These are phyloP conservation scores for Leccinum cinnamomeum DNA, from an alignment of 1,284 basidiomycete genomes.

Conservation along the genomic window DNA sequence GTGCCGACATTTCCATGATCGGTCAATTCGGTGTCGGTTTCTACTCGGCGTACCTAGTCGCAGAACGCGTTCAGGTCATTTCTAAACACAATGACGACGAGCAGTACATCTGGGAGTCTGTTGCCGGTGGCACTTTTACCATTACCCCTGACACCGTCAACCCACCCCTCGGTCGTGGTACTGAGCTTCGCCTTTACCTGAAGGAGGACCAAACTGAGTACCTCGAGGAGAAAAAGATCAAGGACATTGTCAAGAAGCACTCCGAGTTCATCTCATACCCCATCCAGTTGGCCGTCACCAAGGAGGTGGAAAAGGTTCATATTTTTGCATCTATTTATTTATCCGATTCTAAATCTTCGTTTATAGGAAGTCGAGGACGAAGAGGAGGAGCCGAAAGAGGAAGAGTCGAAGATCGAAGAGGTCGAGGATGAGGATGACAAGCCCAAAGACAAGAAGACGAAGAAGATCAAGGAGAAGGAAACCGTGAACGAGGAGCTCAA, in stretches of 20 bases:
- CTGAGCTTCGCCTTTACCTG: constrained; percentile 92
- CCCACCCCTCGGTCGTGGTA: constrained; percentile 91
- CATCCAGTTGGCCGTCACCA: constrained; percentile 97
- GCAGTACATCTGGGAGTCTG: constrained; percentile 99
- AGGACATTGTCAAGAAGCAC: constrained; percentile 99
- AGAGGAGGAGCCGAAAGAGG: constrained; percentile 63
- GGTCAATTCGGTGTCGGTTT: constrained; percentile 99
- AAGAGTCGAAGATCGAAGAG: constrained; percentile 74
- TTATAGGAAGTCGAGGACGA: constrained; percentile 85
- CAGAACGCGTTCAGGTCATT: constrained; percentile 97
- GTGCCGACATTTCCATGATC: constrained; percentile 95
- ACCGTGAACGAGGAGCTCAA: constrained; percentile 97
- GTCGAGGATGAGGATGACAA: constrained; percentile 84
- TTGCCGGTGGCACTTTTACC: constrained; percentile 99
- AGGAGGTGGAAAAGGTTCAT: constrained; percentile 95
- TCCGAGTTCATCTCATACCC: constrained; percentile 99
- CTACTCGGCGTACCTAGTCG: constrained; percentile 99
- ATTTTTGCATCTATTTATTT: not conserved
- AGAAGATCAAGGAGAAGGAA: constrained; percentile 93
- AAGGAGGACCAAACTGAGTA: constrained; percentile 99
- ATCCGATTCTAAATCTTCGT: constrained; percentile 4
- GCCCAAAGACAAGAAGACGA: constrained; percentile 93
- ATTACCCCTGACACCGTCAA: constrained; percentile 94
- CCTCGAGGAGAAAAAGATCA: constrained; percentile 99
- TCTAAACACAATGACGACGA: constrained; percentile 99